phyloP scores from a whole-genome alignment of 306 rosid species.

The Astragalus membranaceus region DNA sequence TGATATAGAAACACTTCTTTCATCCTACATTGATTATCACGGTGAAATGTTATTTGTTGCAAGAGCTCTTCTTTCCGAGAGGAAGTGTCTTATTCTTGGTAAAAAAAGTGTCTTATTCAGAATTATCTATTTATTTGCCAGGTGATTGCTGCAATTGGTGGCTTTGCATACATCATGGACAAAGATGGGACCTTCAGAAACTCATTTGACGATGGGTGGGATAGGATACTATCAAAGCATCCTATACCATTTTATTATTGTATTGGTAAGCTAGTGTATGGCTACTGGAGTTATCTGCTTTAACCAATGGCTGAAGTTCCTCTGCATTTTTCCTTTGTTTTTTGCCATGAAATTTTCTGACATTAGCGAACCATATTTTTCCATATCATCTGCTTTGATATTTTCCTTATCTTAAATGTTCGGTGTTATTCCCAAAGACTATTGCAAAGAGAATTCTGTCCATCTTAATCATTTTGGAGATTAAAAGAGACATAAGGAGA shows the following conservation, averaged over 20 bases:
- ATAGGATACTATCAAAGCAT: constrained; percentile 85
- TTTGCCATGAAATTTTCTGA: not conserved
- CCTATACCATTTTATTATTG: constrained; percentile 96
- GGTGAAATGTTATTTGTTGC: not conserved
- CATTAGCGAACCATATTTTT: not conserved
- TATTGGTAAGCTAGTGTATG: constrained; percentile 52
- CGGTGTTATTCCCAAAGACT: not conserved
- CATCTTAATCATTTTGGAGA: not conserved
- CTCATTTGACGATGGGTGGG: constrained; percentile 96
- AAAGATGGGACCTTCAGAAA: constrained; percentile 91
- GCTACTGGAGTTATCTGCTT: not conserved
- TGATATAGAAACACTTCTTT: not conserved
- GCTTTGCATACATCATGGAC: constrained; percentile 92
- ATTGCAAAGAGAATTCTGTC: not conserved
- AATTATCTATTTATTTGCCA: constrained; percentile 26
- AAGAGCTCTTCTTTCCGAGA: not conserved
- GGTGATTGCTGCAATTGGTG: constrained; percentile 85
- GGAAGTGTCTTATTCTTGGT: too few relatives aligned
- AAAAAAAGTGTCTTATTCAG: constrained; percentile 9
- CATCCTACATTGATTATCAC: not conserved
- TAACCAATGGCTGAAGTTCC: not conserved
- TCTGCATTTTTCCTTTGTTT: not conserved
- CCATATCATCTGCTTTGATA: constrained; percentile 11
- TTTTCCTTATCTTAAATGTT: not conserved
- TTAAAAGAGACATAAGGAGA: not conserved